Evolutionary conservation across 495 filamentous ascomycete genomes (phyloP).

Genomic region (Trichoderma gamsii): DNA sequence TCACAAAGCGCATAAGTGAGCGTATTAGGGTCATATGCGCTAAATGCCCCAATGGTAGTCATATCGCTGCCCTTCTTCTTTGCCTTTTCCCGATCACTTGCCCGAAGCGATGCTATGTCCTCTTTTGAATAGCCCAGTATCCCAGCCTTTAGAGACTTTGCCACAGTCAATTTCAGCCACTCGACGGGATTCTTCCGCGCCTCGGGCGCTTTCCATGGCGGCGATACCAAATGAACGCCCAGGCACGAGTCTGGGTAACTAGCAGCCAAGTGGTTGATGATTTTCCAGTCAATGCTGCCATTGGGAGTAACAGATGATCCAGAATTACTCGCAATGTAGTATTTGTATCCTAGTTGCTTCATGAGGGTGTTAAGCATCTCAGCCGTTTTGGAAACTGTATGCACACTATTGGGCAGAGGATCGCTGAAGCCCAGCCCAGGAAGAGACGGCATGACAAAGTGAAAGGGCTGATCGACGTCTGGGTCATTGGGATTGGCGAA

Average conservation of each 20-base stretch:
- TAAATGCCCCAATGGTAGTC: constrained; percentile 4
- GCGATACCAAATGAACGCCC: constrained; percentile 57
- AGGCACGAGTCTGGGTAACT: constrained; percentile 49
- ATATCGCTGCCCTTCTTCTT: neutral
- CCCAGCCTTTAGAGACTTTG: constrained; percentile 33
- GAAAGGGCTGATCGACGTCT: constrained; percentile 49
- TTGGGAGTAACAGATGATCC: constrained; percentile 32
- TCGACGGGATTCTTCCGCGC: constrained; percentile 27
- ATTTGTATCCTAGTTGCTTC: constrained; percentile 55
- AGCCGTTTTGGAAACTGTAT: constrained; percentile 51
- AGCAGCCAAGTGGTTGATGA: constrained; percentile 49
- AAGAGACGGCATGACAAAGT: constrained; percentile 63
- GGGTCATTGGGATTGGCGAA: constrained; percentile 44
- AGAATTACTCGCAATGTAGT: constrained; percentile 51
- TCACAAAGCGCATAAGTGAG: constrained; percentile 49
- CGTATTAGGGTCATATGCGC: constrained; percentile 40
- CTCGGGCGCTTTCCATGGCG: constrained; percentile 31
- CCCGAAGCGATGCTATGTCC: constrained; percentile 31
- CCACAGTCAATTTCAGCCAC: constrained; percentile 41
- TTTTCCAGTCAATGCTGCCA: constrained; percentile 45
- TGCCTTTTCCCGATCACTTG: neutral
- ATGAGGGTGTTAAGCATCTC: constrained; percentile 59
- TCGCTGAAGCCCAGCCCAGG: constrained; percentile 70
- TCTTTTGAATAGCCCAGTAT: constrained; percentile 36
- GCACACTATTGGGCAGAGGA: constrained; percentile 50